These are phyloP conservation scores for Clonostachys rhizophaga DNA, from an alignment of 2,329 filamentous ascomycete species.

Conservation along the genomic window DNA sequence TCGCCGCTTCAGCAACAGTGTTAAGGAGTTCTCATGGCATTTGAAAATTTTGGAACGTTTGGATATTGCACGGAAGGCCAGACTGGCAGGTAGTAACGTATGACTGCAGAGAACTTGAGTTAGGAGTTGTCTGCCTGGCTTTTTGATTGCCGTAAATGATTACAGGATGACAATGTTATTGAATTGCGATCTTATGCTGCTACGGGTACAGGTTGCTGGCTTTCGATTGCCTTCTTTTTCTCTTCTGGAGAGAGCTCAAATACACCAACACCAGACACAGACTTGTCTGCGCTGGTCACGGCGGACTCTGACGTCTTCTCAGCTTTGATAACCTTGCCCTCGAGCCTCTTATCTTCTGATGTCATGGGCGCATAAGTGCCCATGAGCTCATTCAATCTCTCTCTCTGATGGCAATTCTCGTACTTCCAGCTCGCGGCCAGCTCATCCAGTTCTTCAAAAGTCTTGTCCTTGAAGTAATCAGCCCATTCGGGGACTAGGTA, in stretches of 20 bases:
- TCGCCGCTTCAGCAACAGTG: slow-evolving; percentile 10
- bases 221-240: slow-evolving; percentile 6
- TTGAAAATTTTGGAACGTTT: slow-evolving; percentile 8
- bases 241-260: slow-evolving; percentile 19
- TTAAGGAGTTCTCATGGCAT: slow-evolving; percentile 14
- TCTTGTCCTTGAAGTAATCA: slow-evolving; percentile 44
- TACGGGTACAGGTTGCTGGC: background rate
- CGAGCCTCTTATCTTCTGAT: slow-evolving; percentile 9
- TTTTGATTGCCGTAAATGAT: no score
- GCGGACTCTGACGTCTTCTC: background rate
- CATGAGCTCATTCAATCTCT: slow-evolving; percentile 44
- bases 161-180: no score
- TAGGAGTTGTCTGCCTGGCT: no score
- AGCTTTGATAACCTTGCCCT: slow-evolving; percentile 17
- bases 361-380: slow-evolving; percentile 31
- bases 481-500: slow-evolving; percentile 50
- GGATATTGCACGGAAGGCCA: slow-evolving; percentile 1
- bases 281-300: slow-evolving; percentile 4
- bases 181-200: background rate
- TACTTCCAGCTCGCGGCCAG: slow-evolving; percentile 45
- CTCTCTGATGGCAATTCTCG: slow-evolving; percentile 46
- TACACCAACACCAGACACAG: slow-evolving; percentile 16
- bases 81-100: background rate
- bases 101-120: no score
- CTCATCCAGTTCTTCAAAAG: slow-evolving; percentile 45